A percentile compares a stretch with the other conserved stretches of the same genome.
Evolutionary conservation across 192 early-diverging fungal genomes (phyloP).

Genomic region (Spizellomyces sp.): DNA sequence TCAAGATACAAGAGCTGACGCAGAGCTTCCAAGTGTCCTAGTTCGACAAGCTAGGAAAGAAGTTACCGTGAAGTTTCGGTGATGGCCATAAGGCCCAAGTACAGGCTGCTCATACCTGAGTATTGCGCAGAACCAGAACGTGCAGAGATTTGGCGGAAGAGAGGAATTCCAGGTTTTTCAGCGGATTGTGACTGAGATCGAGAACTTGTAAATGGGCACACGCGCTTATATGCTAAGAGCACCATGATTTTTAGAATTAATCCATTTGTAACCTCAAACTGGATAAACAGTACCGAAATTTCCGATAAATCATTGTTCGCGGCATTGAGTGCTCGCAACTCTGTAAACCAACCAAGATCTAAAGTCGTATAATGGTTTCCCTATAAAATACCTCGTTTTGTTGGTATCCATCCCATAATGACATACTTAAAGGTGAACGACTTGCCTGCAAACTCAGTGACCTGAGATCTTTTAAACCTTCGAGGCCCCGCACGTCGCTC

Average conservation of each 20-base stretch:
- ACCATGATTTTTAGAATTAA: too few relatives aligned
- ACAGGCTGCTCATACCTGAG: conserved; percentile 13
- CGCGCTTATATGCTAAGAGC: background rate
- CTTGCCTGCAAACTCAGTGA: conserved; percentile 26
- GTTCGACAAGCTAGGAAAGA: background rate
- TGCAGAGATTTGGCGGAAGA: background rate
- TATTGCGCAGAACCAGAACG: conserved; percentile 8
- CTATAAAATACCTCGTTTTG: conserved; percentile 6
- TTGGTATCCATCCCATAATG: background rate
- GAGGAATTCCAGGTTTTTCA: conserved; percentile 6
- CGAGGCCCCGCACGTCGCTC: conserved; percentile 12
- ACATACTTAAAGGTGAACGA: background rate
- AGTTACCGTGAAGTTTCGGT: background rate
- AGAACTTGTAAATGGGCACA: conserved; percentile 14
- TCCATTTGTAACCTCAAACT: too few relatives aligned
- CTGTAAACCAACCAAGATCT: conserved; percentile 14
- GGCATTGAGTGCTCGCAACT: conserved; percentile 21
- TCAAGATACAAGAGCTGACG: conserved; percentile 31
- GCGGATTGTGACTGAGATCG: conserved; percentile 16
- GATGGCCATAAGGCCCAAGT: background rate
- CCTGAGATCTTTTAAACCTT: conserved; percentile 25
- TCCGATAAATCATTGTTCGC: conserved; percentile 23
- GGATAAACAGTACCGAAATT: conserved; percentile 5
- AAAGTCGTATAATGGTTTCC: conserved; percentile 19
- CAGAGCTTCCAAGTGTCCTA: background rate